These are phyloP conservation scores for Kwoniella botswanensis DNA, from an alignment of 768 basidiomycete species.

Conservation along the genomic window DNA sequence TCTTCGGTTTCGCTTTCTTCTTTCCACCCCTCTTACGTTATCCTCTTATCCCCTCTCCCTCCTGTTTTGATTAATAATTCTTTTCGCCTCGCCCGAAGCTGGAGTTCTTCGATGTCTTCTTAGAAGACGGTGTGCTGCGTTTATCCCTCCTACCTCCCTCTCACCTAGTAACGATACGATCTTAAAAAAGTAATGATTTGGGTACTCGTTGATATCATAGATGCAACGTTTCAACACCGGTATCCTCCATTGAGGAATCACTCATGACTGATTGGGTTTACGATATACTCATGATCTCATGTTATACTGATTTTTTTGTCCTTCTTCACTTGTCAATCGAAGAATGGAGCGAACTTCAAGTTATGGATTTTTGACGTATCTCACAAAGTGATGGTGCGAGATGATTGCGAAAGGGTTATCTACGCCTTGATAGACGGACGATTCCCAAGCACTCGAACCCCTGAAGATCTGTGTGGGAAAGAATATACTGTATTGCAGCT, in stretches of 20 bases:
- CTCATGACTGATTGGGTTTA: neutral
- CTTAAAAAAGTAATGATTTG: conserved; percentile 2
- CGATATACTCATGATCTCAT: neutral
- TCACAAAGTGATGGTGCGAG: neutral
- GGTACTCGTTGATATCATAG: conserved; percentile 7
- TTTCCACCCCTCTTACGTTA: conserved; percentile 1
- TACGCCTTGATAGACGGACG: too few species aligned
- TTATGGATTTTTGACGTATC: too few species aligned
- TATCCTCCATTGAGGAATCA: neutral
- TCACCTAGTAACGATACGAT: neutral
- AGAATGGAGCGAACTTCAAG: too few species aligned
- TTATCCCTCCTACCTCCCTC: neutral
- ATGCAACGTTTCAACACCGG: conserved; percentile 17
- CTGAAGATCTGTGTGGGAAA: conserved; percentile 10
- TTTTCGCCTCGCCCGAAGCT: conserved; percentile 47
- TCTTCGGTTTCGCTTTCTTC: conserved; percentile 11
- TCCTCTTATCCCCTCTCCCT: neutral
- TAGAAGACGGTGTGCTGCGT: conserved; percentile 54
- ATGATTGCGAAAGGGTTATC: neutral
- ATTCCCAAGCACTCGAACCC: neutral
- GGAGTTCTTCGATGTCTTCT: conserved; percentile 48
- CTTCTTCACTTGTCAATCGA: too few species aligned
- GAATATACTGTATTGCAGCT: too few species aligned
- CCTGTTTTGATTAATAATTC: conserved; percentile 3
- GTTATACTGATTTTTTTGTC: neutral